Conservation (phyloP, 1,284 basidiomycete genomes). For the Heterobasidion parviporum region DNA sequence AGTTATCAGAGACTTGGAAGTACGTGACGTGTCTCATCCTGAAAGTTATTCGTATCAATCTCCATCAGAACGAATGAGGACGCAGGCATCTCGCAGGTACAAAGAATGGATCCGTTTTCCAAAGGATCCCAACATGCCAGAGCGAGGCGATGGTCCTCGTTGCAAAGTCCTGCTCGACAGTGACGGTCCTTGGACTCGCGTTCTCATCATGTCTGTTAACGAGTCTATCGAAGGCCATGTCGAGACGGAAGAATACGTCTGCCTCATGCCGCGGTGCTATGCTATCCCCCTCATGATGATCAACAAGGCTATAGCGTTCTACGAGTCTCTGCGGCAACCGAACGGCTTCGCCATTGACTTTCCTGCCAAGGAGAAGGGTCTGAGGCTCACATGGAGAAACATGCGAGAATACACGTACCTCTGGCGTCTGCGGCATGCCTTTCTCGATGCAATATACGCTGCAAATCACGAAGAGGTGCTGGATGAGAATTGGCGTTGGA, state of each 20-base stretch:
- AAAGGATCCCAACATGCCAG: not conserved
- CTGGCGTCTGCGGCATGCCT: constrained; percentile 6
- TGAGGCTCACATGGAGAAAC: not conserved
- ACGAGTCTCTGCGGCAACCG: constrained; percentile 6
- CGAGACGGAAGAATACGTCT: not conserved
- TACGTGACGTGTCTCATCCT: too few species aligned
- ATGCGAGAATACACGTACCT: constrained; percentile 5
- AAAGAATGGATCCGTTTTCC: not conserved
- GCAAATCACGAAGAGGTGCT: constrained; percentile 2
- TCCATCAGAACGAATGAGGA: too few species aligned
- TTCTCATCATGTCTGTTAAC: constrained; percentile 4
- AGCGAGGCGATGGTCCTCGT: not conserved
- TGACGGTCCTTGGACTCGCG: constrained; percentile 5
- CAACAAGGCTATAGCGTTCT: constrained; percentile 6
- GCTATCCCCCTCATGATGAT: constrained; percentile 8
- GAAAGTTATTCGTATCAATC: too few species aligned
- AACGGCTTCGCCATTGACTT: not conserved
- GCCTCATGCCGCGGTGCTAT: constrained; percentile 7
- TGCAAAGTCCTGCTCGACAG: constrained; percentile 4
- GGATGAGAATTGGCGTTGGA: constrained; percentile 4
- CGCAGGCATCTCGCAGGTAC: too few species aligned
- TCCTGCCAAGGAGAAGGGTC: not conserved
- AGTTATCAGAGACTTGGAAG: too few species aligned
- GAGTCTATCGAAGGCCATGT: not conserved
- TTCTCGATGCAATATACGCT: constrained; percentile 6